Evolutionary conservation across 1,139 yeast species (phyloP).

Genomic region (Taphrina pruni): DNA sequence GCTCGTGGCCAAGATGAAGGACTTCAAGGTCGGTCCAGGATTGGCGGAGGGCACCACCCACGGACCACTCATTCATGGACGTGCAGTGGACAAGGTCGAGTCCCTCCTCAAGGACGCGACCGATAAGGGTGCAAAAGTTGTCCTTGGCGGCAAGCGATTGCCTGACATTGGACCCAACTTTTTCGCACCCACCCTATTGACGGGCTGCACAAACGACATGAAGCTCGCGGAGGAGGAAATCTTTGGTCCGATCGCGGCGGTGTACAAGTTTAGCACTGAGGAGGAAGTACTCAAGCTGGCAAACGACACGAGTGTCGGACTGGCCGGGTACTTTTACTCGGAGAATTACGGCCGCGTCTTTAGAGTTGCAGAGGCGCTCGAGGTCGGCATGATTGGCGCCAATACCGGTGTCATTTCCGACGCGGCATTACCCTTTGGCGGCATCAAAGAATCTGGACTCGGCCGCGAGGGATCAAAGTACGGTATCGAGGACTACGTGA

Average conservation of each 20-base stretch:
- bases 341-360: slow-evolving; percentile 65
- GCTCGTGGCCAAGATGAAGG: slow-evolving; percentile 60
- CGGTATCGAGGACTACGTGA: slow-evolving; percentile 68
- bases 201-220: slow-evolving; percentile 65
- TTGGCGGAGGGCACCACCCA: slow-evolving; percentile 69
- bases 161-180: slow-evolving; percentile 65
- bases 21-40: slow-evolving; percentile 69
- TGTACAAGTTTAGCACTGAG: slow-evolving; percentile 68
- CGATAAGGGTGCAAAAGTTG: slow-evolving; percentile 70
- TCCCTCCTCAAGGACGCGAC: slow-evolving; percentile 73
- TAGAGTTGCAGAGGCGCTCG: slow-evolving; percentile 66
- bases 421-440: slow-evolving; percentile 79
- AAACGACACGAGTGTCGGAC: slow-evolving; percentile 76
- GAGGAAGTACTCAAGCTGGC: slow-evolving; percentile 76
- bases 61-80: slow-evolving; percentile 66
- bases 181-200: slow-evolving; percentile 68
- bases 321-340: slow-evolving; percentile 85
- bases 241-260: slow-evolving; percentile 91
- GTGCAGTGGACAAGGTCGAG: slow-evolving; percentile 68
- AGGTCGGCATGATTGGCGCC: slow-evolving; percentile 86
- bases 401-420: slow-evolving; percentile 80
- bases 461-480: slow-evolving; percentile 82
- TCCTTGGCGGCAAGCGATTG: slow-evolving; percentile 64
- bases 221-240: slow-evolving; percentile 70
- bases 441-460: slow-evolving; percentile 76